Conservation (phyloP, 805 yeast genomes). For the Komagataella ulmi region DNA sequence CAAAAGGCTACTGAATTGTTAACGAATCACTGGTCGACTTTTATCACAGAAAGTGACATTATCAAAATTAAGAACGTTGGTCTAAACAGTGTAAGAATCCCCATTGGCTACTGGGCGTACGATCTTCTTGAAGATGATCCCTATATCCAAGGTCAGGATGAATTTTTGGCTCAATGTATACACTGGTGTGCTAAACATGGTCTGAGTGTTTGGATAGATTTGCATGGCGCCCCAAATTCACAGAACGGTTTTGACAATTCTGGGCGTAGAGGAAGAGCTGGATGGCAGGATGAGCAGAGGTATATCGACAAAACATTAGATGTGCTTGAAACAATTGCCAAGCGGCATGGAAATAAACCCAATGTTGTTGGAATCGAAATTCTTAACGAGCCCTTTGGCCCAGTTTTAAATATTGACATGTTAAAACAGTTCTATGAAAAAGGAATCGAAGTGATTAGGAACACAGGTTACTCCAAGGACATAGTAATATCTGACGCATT, state of each 20-base stretch:
- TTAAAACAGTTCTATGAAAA: constrained; percentile 45
- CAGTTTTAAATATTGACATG: constrained; percentile 42
- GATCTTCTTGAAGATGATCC: constrained; percentile 53
- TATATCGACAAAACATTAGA: constrained; percentile 40
- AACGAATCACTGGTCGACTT: constrained; percentile 64
- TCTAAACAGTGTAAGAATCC: constrained; percentile 76
- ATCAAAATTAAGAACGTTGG: constrained; percentile 44
- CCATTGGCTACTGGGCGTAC: constrained; percentile 95
- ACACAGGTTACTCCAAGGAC: constrained; percentile 34
- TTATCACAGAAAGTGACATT: constrained; percentile 67
- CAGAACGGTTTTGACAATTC: constrained; percentile 96
- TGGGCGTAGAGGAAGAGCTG: constrained; percentile 55
- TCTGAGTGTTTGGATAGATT: constrained; percentile 77
- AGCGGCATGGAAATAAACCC: constrained; percentile 56
- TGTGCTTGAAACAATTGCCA: constrained; percentile 39
- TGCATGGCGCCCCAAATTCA: constrained; percentile 95
- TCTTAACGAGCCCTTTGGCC: constrained; percentile 82
- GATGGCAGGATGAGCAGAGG: constrained; percentile 39
- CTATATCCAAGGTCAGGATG: constrained; percentile 70
- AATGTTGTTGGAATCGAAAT: constrained; percentile 76
- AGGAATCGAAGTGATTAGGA: constrained; percentile 56
- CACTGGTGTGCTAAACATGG: constrained; percentile 54
- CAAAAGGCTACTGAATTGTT: constrained; percentile 39
- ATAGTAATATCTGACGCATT: constrained; percentile 80
- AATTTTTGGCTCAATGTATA: constrained; percentile 63